These are phyloP conservation scores for Boletus reticulatus DNA, from an alignment of 768 basidiomycete genomes.

Conservation along the genomic window DNA sequence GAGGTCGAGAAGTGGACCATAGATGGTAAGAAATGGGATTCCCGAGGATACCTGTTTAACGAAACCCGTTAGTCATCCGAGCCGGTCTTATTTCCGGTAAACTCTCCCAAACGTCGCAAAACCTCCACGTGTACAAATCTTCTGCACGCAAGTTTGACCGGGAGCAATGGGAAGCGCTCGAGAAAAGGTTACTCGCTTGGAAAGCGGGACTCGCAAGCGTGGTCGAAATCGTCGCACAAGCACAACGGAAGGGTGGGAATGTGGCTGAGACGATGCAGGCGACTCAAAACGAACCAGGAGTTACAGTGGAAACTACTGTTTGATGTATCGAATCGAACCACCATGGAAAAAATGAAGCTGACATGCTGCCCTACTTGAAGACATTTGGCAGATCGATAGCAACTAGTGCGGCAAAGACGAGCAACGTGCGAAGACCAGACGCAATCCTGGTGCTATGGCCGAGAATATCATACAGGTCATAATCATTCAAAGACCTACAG, in stretches of 20 bases:
- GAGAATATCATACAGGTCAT: no score
- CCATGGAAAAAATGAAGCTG: background rate
- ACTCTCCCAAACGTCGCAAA: conserved; percentile 77
- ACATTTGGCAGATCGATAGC: background rate
- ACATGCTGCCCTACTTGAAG: background rate
- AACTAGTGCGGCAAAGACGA: no score
- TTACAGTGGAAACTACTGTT: conserved; percentile 20
- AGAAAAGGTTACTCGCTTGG: conserved; percentile 75
- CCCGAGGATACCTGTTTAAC: no score
- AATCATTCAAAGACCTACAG: no score
- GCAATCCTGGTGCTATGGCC: no score
- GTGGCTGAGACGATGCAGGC: conserved; percentile 22
- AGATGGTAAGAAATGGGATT: conserved; percentile 52
- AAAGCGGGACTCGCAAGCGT: conserved; percentile 68
- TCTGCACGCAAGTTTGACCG: conserved; percentile 73
- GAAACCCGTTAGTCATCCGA: conserved; percentile 50
- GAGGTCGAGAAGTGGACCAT: conserved; percentile 88
- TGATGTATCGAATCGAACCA: conserved; percentile 7
- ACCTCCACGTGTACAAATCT: conserved; percentile 69
- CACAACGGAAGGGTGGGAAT: conserved; percentile 40
- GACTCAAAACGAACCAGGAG: conserved; percentile 21
- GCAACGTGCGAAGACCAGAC: no score
- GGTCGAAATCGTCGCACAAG: conserved; percentile 63
- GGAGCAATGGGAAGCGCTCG: conserved; percentile 77
- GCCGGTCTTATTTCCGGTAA: conserved; percentile 77